Evolutionary conservation across 139 green algal species (phyloP).

Genomic region (Tetraselmis chui): DNA sequence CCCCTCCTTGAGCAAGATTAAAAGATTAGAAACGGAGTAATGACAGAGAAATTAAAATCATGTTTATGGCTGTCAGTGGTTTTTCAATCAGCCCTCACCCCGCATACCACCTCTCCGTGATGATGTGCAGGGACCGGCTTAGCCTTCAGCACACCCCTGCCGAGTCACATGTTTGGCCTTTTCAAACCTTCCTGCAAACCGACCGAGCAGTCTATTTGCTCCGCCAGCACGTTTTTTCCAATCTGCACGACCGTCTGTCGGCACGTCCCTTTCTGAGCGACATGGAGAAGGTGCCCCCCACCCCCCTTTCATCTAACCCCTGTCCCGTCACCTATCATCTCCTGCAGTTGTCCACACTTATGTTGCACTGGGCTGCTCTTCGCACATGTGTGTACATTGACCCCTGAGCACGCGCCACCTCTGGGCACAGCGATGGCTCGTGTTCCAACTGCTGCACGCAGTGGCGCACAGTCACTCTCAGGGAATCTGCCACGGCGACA

Average conservation of each 20-base stretch:
- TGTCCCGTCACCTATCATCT: too few species aligned
- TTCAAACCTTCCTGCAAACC: slow-evolving; percentile 62
- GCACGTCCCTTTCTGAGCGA: slow-evolving; percentile 84
- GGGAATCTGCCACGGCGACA: slow-evolving; percentile 86
- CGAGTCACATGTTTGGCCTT: slow-evolving; percentile 60
- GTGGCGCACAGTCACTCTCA: slow-evolving; percentile 62
- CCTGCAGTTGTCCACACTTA: too few species aligned
- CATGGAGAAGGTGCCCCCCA: slow-evolving; percentile 72
- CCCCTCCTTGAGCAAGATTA: not conserved
- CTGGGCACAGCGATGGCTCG: slow-evolving; percentile 71
- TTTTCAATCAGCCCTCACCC: not conserved
- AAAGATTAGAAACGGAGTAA: slow-evolving; percentile 15
- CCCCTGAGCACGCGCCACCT: too few species aligned
- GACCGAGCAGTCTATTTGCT: slow-evolving; percentile 59
- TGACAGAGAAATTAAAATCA: slow-evolving; percentile 15
- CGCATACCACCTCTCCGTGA: too few species aligned
- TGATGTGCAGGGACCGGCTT: not conserved
- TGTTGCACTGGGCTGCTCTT: too few species aligned
- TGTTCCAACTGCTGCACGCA: slow-evolving; percentile 83
- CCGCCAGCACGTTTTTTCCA: slow-evolving; percentile 77
- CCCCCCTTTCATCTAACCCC: not conserved
- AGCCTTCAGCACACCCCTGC: not conserved
- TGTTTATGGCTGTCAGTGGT: not conserved
- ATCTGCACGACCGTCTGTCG: slow-evolving; percentile 81
- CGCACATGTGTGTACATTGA: too few species aligned